Base-by-base conservation (phyloP, 306 rosid species). In the Malus domestica region DNA sequence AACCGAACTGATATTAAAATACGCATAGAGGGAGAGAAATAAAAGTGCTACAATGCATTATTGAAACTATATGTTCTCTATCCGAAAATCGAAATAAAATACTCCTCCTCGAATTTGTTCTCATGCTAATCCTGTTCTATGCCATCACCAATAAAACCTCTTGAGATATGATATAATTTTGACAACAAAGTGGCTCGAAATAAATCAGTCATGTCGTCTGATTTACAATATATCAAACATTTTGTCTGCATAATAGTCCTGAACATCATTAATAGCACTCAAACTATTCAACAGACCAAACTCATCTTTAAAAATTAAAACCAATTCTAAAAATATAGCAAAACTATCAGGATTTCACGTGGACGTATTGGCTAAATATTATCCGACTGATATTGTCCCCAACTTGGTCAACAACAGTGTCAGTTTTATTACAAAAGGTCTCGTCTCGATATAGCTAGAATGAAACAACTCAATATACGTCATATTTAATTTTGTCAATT, bases 181-280 rank as follows among this genome's bases (percentile, higher is more conserved):
- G 18, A 5, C 32, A 35, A 64, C 64, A 75, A 40, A 71, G 30
- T 8, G 64, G 49, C 74, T 58, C 70, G 19, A 79, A 40, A 79
- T 9, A 55, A 44, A 45, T 25, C 25, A 1, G 19, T 8, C 20
- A 38, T 7, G 42, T 38, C 42, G 42, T 38, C 42, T 7, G 42
- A 38, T 38, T 38, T 38, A 38, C 10, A 38, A 38, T 38, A 38
- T 38, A 38, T 38, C 38, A 3, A 45, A 68, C 83, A 35, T 23
- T 20, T 13, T 67, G 57, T 67, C 74, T 22, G 45, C 58, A 45
- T 46, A 15, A 67, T 4, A 1, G 30, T 58, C 57, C 27, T 44
- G 19, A 73, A 23, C 20, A 74, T 45, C 32, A 45, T 29, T 45
- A 45, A 29, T 45, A 44, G 19, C 55, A 30, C 61, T 38, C 58